These are phyloP conservation scores for Aquilaria malaccensis DNA, from an alignment of 345 rosid genomes.

Conservation along the genomic window DNA sequence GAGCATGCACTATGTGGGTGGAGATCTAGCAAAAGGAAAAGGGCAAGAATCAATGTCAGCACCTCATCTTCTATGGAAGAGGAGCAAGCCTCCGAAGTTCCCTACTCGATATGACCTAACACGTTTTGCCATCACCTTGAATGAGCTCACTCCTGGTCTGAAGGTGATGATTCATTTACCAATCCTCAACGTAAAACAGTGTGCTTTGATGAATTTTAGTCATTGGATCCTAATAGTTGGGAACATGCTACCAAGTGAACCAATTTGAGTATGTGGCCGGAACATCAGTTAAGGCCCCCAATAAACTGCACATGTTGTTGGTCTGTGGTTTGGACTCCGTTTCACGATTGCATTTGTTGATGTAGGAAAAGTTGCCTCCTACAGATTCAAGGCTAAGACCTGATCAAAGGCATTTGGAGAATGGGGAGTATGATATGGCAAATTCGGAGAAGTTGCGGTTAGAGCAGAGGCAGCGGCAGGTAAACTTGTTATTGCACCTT, in stretches of 20 bases:
- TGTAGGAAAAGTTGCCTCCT: slow-evolving; percentile 37
- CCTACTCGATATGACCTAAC: slow-evolving; percentile 31
- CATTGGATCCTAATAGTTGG: not conserved
- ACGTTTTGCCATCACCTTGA: slow-evolving; percentile 30
- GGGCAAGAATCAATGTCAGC: slow-evolving; percentile 12
- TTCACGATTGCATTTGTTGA: not conserved
- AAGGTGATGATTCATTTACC: slow-evolving; percentile 12
- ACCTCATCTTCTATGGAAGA: slow-evolving; percentile 29
- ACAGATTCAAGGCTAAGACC: slow-evolving; percentile 44
- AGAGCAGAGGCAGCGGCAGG: slow-evolving; percentile 38
- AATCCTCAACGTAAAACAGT: not conserved
- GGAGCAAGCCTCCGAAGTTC: slow-evolving; percentile 19
- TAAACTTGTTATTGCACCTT: slow-evolving; percentile 5
- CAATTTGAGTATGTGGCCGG: too few species aligned
- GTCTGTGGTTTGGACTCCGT: not conserved
- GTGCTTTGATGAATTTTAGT: not conserved
- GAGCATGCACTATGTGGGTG: slow-evolving; percentile 26
- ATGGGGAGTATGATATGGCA: slow-evolving; percentile 35
- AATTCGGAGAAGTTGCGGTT: slow-evolving; percentile 35
- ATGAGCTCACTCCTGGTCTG: slow-evolving; percentile 34
- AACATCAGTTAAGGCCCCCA: not conserved
- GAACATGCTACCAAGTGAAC: not conserved
- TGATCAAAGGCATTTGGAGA: slow-evolving; percentile 33
- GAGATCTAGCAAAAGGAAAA: slow-evolving; percentile 19
- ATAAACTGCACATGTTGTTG: too few species aligned